phyloP scores from a whole-genome alignment of 306 rosid species.

The Hylodesmum podocarpum region DNA sequence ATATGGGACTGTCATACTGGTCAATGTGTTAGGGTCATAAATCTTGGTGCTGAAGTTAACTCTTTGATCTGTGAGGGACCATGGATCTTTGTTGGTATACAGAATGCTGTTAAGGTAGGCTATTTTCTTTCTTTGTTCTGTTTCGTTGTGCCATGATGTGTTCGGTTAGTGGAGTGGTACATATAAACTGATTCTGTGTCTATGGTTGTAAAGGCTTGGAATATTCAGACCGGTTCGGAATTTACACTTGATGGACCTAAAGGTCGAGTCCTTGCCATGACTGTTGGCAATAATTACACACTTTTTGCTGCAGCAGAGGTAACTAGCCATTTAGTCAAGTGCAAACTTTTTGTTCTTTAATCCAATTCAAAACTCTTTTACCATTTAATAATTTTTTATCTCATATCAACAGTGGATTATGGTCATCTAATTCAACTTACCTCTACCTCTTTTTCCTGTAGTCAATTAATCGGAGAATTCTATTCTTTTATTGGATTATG shows the following conservation, averaged over 20 bases:
- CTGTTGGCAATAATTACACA: slow-evolving; percentile 24
- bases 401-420: not conserved
- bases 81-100: no score
- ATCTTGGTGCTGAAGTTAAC: no score
- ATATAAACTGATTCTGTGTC: no score
- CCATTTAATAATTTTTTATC: no score
- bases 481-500: not conserved
- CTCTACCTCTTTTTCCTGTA: not conserved
- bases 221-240: no score
- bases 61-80: no score
- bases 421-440: not conserved
- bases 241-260: no score
- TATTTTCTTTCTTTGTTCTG: not conserved
- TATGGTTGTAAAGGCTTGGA: no score
- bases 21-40: slow-evolving; percentile 24
- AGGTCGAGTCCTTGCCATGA: slow-evolving; percentile 39
- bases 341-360: not conserved
- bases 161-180: not conserved
- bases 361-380: not conserved
- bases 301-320: slow-evolving; percentile 46
- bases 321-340: not conserved
- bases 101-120: no score
- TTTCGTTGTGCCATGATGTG: not conserved
- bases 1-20: slow-evolving; percentile 52
- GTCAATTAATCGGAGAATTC: not conserved